These are phyloP conservation scores for Naganishia albida DNA, from an alignment of 1,284 basidiomycete genomes.

Conservation along the genomic window DNA sequence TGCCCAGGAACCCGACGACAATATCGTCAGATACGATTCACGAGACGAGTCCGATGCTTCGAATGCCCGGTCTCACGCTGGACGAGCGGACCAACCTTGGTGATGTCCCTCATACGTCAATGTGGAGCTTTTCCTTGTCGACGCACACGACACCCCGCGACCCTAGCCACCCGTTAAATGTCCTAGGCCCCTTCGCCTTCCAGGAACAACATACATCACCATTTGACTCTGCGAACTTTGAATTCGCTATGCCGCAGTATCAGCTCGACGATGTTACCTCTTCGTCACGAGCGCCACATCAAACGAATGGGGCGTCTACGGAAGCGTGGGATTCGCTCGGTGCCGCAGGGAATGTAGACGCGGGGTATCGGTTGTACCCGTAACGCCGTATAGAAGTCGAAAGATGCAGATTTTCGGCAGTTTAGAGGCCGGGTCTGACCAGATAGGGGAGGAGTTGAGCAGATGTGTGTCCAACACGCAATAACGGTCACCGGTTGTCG, in stretches of 20 bases:
- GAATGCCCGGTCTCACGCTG: neutral
- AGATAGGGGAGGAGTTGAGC: too few species aligned
- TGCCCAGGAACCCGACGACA: neutral
- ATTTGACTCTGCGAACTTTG: slow-evolving; percentile 8
- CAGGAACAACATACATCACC: slow-evolving; percentile 6
- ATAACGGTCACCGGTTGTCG: too few species aligned
- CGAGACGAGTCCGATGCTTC: neutral
- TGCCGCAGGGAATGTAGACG: neutral
- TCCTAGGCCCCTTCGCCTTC: neutral
- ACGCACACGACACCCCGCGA: neutral
- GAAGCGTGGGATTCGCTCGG: neutral
- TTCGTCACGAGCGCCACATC: slow-evolving; percentile 5
- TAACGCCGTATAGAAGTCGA: neutral
- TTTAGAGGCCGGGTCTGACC: neutral
- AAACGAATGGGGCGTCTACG: neutral
- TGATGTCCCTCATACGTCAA: neutral
- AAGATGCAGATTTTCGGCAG: neutral
- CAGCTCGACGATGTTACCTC: slow-evolving; percentile 1
- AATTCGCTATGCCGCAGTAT: slow-evolving; percentile 7
- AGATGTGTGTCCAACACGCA: too few species aligned
- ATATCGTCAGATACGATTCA: neutral
- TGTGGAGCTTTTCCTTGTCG: neutral
- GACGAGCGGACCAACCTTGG: neutral
- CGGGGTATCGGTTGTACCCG: neutral
- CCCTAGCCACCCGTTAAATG: neutral